These are phyloP conservation scores for Oryza punctata DNA, from an alignment of 176 grass and related monocot species.

Conservation along the genomic window DNA sequence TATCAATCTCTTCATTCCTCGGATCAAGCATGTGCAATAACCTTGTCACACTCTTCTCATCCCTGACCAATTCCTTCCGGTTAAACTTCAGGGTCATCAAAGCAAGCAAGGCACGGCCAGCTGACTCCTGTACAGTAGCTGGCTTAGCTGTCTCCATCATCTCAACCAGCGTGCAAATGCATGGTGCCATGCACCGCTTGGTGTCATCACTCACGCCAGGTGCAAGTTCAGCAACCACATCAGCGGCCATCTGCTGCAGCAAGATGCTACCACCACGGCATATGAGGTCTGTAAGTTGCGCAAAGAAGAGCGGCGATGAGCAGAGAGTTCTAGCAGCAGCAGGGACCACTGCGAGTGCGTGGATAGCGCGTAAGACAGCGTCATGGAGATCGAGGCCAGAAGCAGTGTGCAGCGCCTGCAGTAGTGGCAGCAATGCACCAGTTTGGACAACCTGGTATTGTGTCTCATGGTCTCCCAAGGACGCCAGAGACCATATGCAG, in stretches of 20 bases:
- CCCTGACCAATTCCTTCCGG: constrained; percentile 66
- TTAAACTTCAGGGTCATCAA: constrained; percentile 65
- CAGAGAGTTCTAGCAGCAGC: constrained; percentile 56
- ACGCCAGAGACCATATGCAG: constrained; percentile 69
- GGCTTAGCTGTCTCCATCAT: constrained; percentile 84
- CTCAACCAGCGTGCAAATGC: constrained; percentile 61
- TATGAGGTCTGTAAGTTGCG: constrained; percentile 67
- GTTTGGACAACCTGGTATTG: constrained; percentile 63
- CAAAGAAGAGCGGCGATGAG: constrained; percentile 67
- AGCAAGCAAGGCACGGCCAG: constrained; percentile 54
- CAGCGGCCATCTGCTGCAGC: constrained; percentile 61
- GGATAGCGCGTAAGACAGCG: constrained; percentile 55
- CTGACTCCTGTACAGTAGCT: constrained; percentile 66
- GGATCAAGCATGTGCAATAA: constrained; percentile 82
- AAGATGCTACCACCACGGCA: constrained; percentile 49
- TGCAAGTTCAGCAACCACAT: constrained; percentile 59
- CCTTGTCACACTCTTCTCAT: constrained; percentile 74
- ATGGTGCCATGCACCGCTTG: constrained; percentile 62
- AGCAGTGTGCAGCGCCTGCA: constrained; percentile 59
- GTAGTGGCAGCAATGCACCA: constrained; percentile 56
- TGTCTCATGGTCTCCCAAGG: constrained; percentile 55
- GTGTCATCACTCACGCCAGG: constrained; percentile 53
- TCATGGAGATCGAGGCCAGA: constrained; percentile 66
- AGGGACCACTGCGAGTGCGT: constrained; percentile 55
- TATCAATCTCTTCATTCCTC: constrained; percentile 59